Percentiles rank a stretch among this genome's conserved stretches.
phyloP scores from a whole-genome alignment of 169 alveolate genomes.

The Nephromyces sp. region DNA sequence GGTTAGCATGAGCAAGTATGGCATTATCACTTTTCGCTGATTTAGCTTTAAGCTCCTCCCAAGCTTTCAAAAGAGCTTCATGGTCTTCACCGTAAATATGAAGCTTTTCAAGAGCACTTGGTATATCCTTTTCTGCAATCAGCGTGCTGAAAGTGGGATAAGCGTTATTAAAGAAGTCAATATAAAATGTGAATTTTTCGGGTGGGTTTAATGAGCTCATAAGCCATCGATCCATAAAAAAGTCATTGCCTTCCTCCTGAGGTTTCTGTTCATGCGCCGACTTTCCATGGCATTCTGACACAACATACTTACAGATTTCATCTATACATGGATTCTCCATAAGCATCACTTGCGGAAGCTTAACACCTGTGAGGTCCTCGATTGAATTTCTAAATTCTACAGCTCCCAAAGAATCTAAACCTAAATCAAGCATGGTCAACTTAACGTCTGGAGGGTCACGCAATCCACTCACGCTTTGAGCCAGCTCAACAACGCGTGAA shows the following conservation, averaged over 20 bases:
- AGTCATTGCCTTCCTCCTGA: not conserved
- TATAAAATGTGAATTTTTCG: constrained; percentile 37
- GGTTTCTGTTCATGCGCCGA: too few relatives aligned
- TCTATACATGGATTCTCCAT: constrained; percentile 51
- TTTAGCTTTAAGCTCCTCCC: constrained; percentile 38
- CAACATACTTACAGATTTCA: constrained; percentile 37
- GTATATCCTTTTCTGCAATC: constrained; percentile 39
- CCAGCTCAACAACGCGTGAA: constrained; percentile 10
- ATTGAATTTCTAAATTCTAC: constrained; percentile 62
- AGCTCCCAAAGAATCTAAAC: constrained; percentile 65
- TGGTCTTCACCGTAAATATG: constrained; percentile 39
- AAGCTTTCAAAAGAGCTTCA: constrained; percentile 40
- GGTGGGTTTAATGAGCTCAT: constrained; percentile 38
- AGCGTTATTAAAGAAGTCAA: constrained; percentile 32
- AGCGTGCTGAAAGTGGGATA: constrained; percentile 26
- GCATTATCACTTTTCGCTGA: not conserved
- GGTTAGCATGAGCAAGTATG: constrained; percentile 5
- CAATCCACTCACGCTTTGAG: constrained; percentile 33
- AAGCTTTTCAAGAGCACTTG: constrained; percentile 39
- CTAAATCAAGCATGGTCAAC: constrained; percentile 51
- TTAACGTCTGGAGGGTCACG: constrained; percentile 18
- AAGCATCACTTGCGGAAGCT: constrained; percentile 48
- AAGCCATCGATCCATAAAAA: constrained; percentile 43
- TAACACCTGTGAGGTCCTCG: constrained; percentile 43
- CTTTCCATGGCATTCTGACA: not conserved